Percentiles rank a stretch among this genome's conserved stretches.
Evolutionary conservation across 108 stramenopile species (phyloP).

Genomic region (Pelagomonas calceolata): DNA sequence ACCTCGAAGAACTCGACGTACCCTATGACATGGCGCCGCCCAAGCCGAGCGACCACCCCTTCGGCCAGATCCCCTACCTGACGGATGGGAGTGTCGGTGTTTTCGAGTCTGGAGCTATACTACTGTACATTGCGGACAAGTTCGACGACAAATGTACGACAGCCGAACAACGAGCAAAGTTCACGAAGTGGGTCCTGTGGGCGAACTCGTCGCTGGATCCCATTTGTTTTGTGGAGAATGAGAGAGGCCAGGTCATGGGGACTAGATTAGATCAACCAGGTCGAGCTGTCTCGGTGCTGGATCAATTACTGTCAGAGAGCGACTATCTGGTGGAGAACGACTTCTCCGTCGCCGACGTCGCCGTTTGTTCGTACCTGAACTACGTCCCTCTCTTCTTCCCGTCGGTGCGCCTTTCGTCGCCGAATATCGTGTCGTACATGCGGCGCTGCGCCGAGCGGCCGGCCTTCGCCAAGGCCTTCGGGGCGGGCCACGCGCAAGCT

Average conservation of each 20-base stretch:
- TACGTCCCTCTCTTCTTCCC: slow-evolving; percentile 76
- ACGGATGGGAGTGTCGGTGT: slow-evolving; percentile 42
- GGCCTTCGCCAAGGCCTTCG: slow-evolving; percentile 64
- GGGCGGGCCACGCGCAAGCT: slow-evolving; percentile 39
- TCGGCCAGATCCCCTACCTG: slow-evolving; percentile 69
- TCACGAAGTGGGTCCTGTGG: slow-evolving; percentile 57
- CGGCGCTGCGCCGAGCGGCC: slow-evolving; percentile 51
- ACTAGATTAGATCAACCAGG: slow-evolving; percentile 60
- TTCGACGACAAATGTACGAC: slow-evolving; percentile 10
- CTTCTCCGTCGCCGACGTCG: slow-evolving; percentile 69
- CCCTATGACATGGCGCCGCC: background rate
- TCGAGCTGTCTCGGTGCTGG: slow-evolving; percentile 47
- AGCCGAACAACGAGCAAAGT: background rate
- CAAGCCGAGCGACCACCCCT: slow-evolving; percentile 52
- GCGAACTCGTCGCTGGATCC: slow-evolving; percentile 76
- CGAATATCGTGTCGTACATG: slow-evolving; percentile 65
- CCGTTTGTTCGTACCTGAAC: slow-evolving; percentile 63
- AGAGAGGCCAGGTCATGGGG: slow-evolving; percentile 64
- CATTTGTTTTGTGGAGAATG: slow-evolving; percentile 73
- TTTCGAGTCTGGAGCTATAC: slow-evolving; percentile 75
- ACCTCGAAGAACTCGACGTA: background rate
- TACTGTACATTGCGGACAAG: slow-evolving; percentile 53
- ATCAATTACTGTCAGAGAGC: slow-evolving; percentile 42
- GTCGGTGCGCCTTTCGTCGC: slow-evolving; percentile 51
- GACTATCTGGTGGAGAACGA: slow-evolving; percentile 44